Conservation (phyloP, 2,329 filamentous ascomycete genomes). For the Ceratocystis huliohia region DNA sequence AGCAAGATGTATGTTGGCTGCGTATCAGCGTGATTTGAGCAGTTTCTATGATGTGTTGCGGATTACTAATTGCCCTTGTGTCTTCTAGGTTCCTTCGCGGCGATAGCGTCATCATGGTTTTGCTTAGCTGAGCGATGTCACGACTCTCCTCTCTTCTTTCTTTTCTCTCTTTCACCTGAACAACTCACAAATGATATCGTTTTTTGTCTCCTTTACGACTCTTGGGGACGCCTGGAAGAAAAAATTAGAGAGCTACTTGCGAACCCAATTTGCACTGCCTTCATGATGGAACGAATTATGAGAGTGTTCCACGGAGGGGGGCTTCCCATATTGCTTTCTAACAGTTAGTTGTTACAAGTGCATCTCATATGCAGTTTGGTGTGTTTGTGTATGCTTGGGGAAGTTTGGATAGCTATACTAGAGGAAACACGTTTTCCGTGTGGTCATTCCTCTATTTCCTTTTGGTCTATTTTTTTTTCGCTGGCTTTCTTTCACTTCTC, state of each 20-base stretch:
- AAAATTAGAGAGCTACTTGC: not conserved
- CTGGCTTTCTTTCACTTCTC: slow-evolving; percentile 11
- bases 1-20: slow-evolving; percentile 69
- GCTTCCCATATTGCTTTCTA: not conserved
- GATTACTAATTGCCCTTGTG: slow-evolving; percentile 1
- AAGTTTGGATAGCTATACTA: not conserved
- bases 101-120: slow-evolving; percentile 76
- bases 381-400: not conserved
- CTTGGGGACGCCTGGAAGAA: slow-evolving; percentile 6
- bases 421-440: not conserved
- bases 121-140: slow-evolving; percentile 49
- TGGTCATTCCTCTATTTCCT: slow-evolving; percentile 22
- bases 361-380: no score
- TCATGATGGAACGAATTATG: not conserved
- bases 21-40: not conserved
- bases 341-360: not conserved
- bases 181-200: slow-evolving; percentile 14
- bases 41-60: not conserved
- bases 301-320: not conserved
- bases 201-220: slow-evolving; percentile 18
- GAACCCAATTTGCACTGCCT: not conserved
- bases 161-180: slow-evolving; percentile 11
- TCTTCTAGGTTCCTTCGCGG: slow-evolving; percentile 62
- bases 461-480: slow-evolving; percentile 21
- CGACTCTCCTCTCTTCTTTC: slow-evolving; percentile 9